phyloP scores from a whole-genome alignment of 371 early-diverging fungal genomes.

The Chytridiales sp. region DNA sequence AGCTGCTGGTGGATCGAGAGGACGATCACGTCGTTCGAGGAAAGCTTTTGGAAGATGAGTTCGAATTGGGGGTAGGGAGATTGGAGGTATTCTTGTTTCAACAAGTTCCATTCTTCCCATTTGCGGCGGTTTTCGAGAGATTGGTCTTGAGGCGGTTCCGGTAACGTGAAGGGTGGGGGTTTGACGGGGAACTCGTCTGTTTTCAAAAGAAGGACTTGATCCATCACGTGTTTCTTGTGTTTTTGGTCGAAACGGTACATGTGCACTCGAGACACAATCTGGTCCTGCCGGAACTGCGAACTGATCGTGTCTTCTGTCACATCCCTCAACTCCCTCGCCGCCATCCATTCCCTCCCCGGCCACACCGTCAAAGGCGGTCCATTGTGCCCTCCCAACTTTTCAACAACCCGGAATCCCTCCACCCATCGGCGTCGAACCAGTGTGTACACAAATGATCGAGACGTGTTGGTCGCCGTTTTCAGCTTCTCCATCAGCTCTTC shows the following conservation, averaged over 20 bases:
- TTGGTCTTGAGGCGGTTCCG: conserved; percentile 39
- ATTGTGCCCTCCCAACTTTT: conserved; percentile 15
- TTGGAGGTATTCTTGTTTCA: conserved; percentile 40
- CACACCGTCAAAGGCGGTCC: conserved; percentile 31
- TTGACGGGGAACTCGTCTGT: conserved; percentile 35
- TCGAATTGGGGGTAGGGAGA: conserved; percentile 39
- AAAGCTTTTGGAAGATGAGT: conserved; percentile 38
- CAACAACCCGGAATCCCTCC: conserved; percentile 31
- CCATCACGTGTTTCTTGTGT: conserved; percentile 35
- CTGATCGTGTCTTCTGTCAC: conserved; percentile 27
- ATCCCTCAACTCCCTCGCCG: conserved; percentile 36
- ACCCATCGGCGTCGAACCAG: conserved; percentile 43
- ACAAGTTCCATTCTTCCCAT: conserved; percentile 42
- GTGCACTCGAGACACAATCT: conserved; percentile 33
- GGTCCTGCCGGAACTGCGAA: conserved; percentile 18
- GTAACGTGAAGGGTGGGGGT: conserved; percentile 28
- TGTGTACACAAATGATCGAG: conserved; percentile 43
- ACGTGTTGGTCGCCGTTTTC: conserved; percentile 30
- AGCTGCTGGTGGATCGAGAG: conserved; percentile 27
- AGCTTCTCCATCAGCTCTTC: conserved; percentile 42
- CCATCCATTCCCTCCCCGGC: conserved; percentile 43
- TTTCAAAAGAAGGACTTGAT: conserved; percentile 36
- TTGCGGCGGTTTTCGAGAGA: conserved; percentile 35
- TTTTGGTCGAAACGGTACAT: conserved; percentile 48
- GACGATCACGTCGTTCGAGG: conserved; percentile 29